Evolutionary conservation across 1,284 basidiomycete genomes (phyloP).

Genomic region (Irpex sp.): DNA sequence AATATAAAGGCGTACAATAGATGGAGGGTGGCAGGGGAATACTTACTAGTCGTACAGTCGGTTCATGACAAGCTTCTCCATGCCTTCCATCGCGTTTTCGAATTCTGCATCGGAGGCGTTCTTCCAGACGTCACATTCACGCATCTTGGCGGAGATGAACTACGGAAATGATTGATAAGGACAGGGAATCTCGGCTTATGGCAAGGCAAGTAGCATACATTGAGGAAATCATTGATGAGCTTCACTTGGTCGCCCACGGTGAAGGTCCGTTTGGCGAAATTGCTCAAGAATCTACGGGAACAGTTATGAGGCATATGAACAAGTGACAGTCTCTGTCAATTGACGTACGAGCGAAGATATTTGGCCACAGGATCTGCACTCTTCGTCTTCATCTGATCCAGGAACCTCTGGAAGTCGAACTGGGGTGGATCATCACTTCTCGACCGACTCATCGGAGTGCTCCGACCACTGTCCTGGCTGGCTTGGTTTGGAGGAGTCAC

Average conservation of each 20-base stretch:
- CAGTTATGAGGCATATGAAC: not conserved
- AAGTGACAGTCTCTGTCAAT: not conserved
- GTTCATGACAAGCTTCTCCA: constrained; percentile 99
- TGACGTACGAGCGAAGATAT: constrained; percentile 82
- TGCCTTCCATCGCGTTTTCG: constrained; percentile 96
- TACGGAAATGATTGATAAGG: constrained; percentile 26
- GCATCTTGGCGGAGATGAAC: constrained; percentile 90
- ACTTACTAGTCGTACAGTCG: constrained; percentile 88
- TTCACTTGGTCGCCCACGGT: constrained; percentile 90
- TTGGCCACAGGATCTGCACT: constrained; percentile 87
- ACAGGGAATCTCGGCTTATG: not conserved
- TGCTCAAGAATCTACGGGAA: constrained; percentile 73
- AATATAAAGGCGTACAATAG: not conserved
- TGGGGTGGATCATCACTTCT: constrained; percentile 31
- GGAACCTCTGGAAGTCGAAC: constrained; percentile 86
- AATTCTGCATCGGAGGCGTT: constrained; percentile 80
- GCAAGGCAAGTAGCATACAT: constrained; percentile 45
- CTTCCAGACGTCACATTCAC: constrained; percentile 81
- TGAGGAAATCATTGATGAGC: constrained; percentile 89
- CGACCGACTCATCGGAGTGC: constrained; percentile 16
- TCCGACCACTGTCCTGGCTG: constrained; percentile 19
- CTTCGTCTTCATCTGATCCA: constrained; percentile 87
- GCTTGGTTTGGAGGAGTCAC: constrained; percentile 9
- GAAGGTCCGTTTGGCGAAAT: constrained; percentile 87
- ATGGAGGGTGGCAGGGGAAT: not conserved